Evolutionary conservation across 1,139 yeast species (phyloP).

Genomic region (Debaryomyces fabryi): DNA sequence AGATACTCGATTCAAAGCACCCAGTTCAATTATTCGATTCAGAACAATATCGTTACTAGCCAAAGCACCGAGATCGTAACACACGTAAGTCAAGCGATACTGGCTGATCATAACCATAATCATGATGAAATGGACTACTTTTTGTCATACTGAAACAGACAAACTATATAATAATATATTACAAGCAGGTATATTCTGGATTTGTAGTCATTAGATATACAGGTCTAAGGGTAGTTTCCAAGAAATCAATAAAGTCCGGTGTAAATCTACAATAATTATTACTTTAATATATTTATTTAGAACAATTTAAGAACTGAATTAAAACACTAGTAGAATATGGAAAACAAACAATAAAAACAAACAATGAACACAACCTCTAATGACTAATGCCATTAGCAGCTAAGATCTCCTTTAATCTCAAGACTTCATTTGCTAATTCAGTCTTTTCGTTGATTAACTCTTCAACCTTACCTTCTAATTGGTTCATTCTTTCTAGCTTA

Average conservation of each 20-base stretch:
- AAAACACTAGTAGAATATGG: slow-evolving; percentile 3
- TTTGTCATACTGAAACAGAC: no score
- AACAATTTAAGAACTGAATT: slow-evolving; percentile 1
- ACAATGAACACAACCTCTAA: slow-evolving; percentile 14
- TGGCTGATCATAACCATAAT: no score
- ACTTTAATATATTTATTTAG: slow-evolving; percentile 3
- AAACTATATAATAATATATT: no score
- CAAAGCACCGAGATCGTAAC: no score
- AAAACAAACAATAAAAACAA: slow-evolving; percentile 6
- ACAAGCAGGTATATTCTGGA: no score
- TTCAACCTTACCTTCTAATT: slow-evolving; percentile 78
- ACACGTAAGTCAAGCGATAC: no score
- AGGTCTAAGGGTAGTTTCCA: no score
- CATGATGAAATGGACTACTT: no score
- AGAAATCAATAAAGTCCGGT: no score
- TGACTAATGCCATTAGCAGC: slow-evolving; percentile 26
- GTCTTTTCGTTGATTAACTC: slow-evolving; percentile 57
- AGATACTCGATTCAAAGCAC: background rate
- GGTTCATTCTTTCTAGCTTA: slow-evolving; percentile 84
- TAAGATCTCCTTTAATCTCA: slow-evolving; percentile 55
- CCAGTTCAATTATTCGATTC: background rate
- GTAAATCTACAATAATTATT: background rate
- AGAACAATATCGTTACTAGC: no score
- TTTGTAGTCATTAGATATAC: no score
- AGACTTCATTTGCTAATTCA: slow-evolving; percentile 59